phyloP scores from a whole-genome alignment of 257 asterid species.

The Eucommia ulmoides region DNA sequence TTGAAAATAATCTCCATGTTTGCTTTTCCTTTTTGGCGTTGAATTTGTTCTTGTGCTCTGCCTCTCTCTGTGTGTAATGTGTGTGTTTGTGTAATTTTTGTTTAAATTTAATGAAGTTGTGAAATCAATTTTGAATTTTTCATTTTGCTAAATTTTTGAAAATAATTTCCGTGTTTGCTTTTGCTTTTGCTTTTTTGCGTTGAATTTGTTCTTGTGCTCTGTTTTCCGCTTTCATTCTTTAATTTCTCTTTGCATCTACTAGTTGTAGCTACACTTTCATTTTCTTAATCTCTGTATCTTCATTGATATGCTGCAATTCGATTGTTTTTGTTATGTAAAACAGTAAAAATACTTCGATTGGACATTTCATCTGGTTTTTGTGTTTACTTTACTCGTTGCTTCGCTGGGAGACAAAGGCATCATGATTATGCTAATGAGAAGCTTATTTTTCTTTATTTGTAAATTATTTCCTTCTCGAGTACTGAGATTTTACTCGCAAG shows the following conservation, averaged over 20 bases:
- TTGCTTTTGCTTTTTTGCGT: too few species aligned
- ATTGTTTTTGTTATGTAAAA: constrained; percentile 3
- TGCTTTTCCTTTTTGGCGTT: neutral
- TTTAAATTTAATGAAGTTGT: too few species aligned
- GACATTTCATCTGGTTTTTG: constrained; percentile 13
- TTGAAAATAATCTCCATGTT: neutral
- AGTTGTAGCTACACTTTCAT: too few species aligned
- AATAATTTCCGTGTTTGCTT: too few species aligned
- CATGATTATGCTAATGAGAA: constrained; percentile 23
- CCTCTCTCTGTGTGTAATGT: too few species aligned
- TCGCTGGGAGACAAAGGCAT: constrained; percentile 30
- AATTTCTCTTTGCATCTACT: too few species aligned
- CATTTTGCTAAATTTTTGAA: too few species aligned
- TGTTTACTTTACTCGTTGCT: constrained; percentile 42
- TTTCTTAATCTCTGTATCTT: neutral
- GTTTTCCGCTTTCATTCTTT: neutral
- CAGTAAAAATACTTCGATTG: constrained; percentile 6
- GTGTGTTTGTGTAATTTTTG: too few species aligned
- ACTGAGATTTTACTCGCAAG: neutral
- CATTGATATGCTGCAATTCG: neutral
- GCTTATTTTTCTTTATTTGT: constrained; percentile 5
- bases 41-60: neutral
- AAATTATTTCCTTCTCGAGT: neutral
- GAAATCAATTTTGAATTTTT: too few species aligned
- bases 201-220: neutral